Evolutionary conservation across 2,329 filamentous ascomycete genomes (phyloP).

Genomic region (Raffaelea arxii): DNA sequence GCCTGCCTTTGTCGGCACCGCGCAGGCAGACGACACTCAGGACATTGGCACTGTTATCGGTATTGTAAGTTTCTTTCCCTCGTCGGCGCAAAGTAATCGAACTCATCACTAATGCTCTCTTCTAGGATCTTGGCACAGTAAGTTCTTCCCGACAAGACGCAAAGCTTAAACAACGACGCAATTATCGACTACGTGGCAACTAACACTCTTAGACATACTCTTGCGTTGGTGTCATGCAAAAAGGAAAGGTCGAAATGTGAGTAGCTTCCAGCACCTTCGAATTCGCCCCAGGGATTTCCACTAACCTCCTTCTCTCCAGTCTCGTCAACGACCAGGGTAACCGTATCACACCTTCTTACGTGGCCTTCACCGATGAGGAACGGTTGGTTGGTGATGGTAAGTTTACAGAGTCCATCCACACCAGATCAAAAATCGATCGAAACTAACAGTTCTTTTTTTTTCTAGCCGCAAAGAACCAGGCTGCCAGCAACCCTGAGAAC

Average conservation of each 20-base stretch:
- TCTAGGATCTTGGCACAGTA: conserved; percentile 60
- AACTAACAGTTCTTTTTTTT: background rate
- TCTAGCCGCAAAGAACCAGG: conserved; percentile 80
- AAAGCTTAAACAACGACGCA: background rate
- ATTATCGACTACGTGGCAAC: background rate
- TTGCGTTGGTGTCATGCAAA: conserved; percentile 93
- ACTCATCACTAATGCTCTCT: conserved; percentile 23
- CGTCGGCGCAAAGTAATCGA: background rate
- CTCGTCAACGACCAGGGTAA: conserved; percentile 92
- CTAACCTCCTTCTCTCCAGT: conserved; percentile 12
- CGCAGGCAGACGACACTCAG: conserved; percentile 62
- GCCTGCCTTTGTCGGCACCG: conserved; percentile 75
- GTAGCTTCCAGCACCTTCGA: background rate
- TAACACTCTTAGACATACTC: conserved; percentile 49
- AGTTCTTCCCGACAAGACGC: background rate
- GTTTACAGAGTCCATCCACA: background rate
- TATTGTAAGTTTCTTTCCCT: conserved; percentile 44
- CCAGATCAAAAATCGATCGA: too few relatives aligned
- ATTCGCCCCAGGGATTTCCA: background rate
- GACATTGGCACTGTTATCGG: conserved; percentile 85
- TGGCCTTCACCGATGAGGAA: conserved; percentile 95
- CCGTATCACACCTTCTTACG: conserved; percentile 91
- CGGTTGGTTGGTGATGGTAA: conserved; percentile 80
- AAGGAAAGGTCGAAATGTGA: conserved; percentile 80
- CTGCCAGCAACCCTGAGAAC: conserved; percentile 64